Evolutionary conservation across 352 stramenopile species (phyloP).

Genomic region (Globisporangium barbulae): DNA sequence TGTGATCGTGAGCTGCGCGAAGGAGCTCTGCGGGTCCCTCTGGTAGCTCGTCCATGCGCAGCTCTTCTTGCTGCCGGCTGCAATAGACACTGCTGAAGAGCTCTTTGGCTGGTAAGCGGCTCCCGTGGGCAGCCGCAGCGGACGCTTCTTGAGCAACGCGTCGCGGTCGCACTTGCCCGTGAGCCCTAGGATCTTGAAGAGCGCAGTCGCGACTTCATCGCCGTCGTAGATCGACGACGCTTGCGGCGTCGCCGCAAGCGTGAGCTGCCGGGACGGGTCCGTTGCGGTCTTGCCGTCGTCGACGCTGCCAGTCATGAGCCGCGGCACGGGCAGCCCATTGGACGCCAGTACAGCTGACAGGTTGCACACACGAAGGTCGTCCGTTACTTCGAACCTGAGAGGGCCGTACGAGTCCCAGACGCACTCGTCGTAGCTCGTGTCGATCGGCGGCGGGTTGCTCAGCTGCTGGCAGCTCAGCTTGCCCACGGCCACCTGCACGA

Average conservation of each 20-base stretch:
- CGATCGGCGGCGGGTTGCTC: background rate
- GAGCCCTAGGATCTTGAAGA: constrained; percentile 8
- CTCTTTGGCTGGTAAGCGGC: background rate
- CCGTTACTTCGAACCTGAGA: constrained; percentile 17
- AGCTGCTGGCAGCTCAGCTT: constrained; percentile 11
- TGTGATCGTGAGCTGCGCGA: background rate
- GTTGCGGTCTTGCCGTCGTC: constrained; percentile 1
- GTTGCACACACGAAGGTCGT: constrained; percentile 7
- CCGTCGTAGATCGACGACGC: constrained; percentile 13
- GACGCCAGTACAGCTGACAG: constrained; percentile 1
- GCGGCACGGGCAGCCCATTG: constrained; percentile 3
- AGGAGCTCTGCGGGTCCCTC: background rate
- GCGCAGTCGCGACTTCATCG: constrained; percentile 2
- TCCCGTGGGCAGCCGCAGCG: constrained; percentile 5
- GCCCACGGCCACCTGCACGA: background rate
- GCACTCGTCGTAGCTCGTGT: constrained; percentile 7
- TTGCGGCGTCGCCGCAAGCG: background rate
- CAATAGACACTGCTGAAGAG: background rate
- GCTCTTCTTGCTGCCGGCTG: background rate
- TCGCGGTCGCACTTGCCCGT: constrained; percentile 10
- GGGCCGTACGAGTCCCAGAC: constrained; percentile 17
- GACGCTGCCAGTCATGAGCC: constrained; percentile 8
- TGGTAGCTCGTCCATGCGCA: constrained; percentile 9
- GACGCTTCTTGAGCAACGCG: constrained; percentile 7
- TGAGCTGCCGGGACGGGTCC: constrained; percentile 4